phyloP scores from a whole-genome alignment of 2,329 filamentous ascomycete genomes.

The Dendrostoma leiphaemia region DNA sequence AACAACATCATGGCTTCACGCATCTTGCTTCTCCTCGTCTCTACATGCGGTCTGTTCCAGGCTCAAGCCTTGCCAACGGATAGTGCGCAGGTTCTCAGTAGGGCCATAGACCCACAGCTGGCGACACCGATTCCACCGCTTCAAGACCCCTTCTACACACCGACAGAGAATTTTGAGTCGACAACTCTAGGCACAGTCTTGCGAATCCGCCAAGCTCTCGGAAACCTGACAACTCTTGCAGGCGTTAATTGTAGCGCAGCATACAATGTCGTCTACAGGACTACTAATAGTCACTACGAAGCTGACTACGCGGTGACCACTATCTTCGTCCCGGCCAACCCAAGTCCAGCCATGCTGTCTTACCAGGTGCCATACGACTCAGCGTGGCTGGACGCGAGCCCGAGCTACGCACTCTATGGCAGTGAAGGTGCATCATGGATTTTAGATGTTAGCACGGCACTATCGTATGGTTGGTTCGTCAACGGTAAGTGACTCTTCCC shows the following conservation, averaged over 20 bases:
- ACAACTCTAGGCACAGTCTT: conserved; percentile 28
- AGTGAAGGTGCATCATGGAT: conserved; percentile 19
- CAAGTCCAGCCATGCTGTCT: conserved; percentile 34
- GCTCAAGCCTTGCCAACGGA: neutral
- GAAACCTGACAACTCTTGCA: conserved; percentile 23
- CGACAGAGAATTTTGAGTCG: conserved; percentile 27
- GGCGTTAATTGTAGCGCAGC: conserved; percentile 22
- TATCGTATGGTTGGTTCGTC: conserved; percentile 41
- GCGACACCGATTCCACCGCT: conserved; percentile 24
- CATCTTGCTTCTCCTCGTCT: neutral
- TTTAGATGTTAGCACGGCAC: conserved; percentile 29
- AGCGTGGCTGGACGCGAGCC: conserved; percentile 35
- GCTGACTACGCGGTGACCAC: conserved; percentile 39
- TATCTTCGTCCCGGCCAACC: conserved; percentile 27
- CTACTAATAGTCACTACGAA: conserved; percentile 31
- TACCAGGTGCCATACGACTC: conserved; percentile 42
- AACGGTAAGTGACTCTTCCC: too few species aligned
- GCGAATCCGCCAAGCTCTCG: conserved; percentile 27
- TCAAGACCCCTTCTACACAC: conserved; percentile 32
- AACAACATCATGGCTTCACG: neutral
- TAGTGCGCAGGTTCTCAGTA: neutral
- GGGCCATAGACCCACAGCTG: neutral
- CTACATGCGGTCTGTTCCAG: neutral
- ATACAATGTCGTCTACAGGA: conserved; percentile 38
- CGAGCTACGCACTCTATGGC: conserved; percentile 32